phyloP scores from a whole-genome alignment of 1,284 basidiomycete species.

The Cystobasidiaceae sp. region DNA sequence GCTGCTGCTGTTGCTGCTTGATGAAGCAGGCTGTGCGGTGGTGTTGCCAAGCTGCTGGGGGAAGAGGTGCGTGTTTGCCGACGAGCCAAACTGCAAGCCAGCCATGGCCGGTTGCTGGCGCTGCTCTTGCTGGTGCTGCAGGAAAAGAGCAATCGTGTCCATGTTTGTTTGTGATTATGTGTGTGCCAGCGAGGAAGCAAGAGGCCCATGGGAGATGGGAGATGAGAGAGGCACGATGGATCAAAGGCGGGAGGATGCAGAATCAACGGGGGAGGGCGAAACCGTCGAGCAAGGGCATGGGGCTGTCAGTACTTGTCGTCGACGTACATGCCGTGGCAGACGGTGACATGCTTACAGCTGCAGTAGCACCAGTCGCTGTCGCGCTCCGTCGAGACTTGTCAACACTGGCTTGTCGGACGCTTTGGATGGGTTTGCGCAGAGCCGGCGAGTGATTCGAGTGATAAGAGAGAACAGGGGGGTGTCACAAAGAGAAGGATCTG shows the following conservation, averaged over 20 bases:
- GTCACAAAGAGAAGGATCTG: background rate
- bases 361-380: background rate
- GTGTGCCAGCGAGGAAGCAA: background rate
- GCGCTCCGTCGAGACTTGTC: background rate
- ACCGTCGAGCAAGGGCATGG: no score
- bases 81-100: background rate
- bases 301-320: no score
- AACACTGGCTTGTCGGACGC: constrained; percentile 8
- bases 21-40: background rate
- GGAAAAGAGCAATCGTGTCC: no score
- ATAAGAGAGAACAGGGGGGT: background rate
- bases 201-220: background rate
- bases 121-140: no score
- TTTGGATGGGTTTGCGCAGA: constrained; percentile 5
- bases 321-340: no score
- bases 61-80: constrained; percentile 3
- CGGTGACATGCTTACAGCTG: no score
- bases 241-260: no score
- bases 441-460: background rate
- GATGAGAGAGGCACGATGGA: background rate
- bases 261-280: no score
- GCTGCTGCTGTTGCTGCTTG: background rate
- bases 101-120: background rate
- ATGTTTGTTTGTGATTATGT: background rate
- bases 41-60: background rate